phyloP scores from a whole-genome alignment of 176 grass and related monocot species.

The Ananas comosus region DNA sequence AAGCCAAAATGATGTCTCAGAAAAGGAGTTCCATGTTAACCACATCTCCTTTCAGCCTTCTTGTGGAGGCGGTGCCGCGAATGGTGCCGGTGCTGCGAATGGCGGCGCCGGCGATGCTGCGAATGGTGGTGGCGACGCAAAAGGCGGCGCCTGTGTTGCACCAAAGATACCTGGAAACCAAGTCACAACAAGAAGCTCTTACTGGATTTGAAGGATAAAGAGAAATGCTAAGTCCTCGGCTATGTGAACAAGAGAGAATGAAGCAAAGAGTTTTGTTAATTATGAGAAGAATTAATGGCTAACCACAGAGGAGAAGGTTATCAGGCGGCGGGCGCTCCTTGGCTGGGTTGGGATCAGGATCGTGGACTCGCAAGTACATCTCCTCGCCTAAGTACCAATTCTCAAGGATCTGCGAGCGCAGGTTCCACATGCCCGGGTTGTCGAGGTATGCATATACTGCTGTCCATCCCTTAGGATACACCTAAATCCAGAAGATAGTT shows the following conservation, averaged over 20 bases:
- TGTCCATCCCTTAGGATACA: conserved; percentile 5
- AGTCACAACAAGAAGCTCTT: neutral
- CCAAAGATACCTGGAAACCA: neutral
- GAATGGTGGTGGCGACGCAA: neutral
- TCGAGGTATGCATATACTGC: conserved; percentile 4
- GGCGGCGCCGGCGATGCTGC: neutral
- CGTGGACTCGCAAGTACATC: conserved; percentile 1
- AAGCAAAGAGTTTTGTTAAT: neutral
- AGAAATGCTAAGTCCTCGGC: neutral
- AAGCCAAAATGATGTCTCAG: too few relatives aligned
- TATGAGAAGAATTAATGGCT: neutral
- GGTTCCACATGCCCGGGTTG: conserved; percentile 3
- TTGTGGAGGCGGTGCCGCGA: neutral
- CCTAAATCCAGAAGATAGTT: neutral
- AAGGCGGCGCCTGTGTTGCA: neutral
- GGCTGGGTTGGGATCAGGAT: neutral
- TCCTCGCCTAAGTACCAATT: neutral
- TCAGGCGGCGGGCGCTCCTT: conserved; percentile 1
- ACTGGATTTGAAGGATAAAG: neutral
- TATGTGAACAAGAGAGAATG: neutral
- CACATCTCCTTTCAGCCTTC: neutral
- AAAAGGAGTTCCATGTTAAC: too few relatives aligned
- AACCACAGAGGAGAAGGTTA: conserved; percentile 2
- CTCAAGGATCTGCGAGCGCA: neutral
- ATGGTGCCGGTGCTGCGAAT: neutral